Evolutionary conservation across 371 early-diverging fungal genomes (phyloP).

Genomic region (Mucor piriformis): DNA sequence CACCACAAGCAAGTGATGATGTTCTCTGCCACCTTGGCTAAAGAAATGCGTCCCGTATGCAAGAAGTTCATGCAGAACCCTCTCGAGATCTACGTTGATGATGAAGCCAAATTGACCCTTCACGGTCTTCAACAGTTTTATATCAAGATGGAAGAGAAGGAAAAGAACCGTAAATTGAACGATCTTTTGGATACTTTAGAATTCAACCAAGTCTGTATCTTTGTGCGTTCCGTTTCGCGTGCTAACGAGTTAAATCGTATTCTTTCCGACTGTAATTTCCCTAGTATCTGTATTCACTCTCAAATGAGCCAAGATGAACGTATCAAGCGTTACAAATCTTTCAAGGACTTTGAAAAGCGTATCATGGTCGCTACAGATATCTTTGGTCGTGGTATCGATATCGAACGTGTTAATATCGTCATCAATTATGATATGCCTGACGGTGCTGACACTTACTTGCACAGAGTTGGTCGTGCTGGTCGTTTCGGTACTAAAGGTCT

Average conservation of each 20-base stretch:
- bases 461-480: constrained; percentile 99
- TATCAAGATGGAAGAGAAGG: constrained; percentile 82
- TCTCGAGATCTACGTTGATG: constrained; percentile 97
- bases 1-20: constrained; percentile 98
- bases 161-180: constrained; percentile 93
- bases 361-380: constrained; percentile 99
- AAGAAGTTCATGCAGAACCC: constrained; percentile 98
- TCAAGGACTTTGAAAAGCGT: constrained; percentile 93
- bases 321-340: constrained; percentile 90
- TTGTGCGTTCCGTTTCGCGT: constrained; percentile 92
- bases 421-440: constrained; percentile 99
- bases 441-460: constrained; percentile 93
- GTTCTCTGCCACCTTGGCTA: constrained; percentile 95
- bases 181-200: constrained; percentile 93
- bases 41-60: constrained; percentile 92
- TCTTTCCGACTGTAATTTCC: constrained; percentile 89
- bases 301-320: constrained; percentile 90
- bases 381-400: constrained; percentile 99
- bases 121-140: constrained; percentile 98
- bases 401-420: constrained; percentile 98
- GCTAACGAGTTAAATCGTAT: constrained; percentile 90
- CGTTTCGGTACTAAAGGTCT: constrained; percentile 99
- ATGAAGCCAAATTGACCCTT: constrained; percentile 97
- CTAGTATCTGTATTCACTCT: constrained; percentile 93
- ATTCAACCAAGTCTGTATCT: constrained; percentile 98